A percentile compares a stretch with the other conserved stretches of the same genome.
These are phyloP conservation scores for Breynia disticha DNA, from an alignment of 441 rosid species.

Conservation along the genomic window DNA sequence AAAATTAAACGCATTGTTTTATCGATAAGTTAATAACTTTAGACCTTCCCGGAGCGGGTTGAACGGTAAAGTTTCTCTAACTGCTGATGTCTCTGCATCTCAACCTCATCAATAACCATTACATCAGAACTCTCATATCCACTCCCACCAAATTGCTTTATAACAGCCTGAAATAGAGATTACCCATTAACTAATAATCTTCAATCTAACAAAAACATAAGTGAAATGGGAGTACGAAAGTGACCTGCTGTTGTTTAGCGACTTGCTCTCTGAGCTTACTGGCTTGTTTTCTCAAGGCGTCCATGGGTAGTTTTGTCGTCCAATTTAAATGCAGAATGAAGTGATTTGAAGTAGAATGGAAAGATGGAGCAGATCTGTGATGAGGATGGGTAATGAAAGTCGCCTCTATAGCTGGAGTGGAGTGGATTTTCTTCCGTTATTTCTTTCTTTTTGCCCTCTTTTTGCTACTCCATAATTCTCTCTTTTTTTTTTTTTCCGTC, in stretches of 20 bases:
- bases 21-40: too few relatives aligned
- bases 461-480: too few relatives aligned
- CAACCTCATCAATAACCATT: slow-evolving; percentile 78
- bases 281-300: slow-evolving; percentile 84
- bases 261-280: slow-evolving; percentile 84
- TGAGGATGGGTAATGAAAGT: too few relatives aligned
- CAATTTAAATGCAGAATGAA: too few relatives aligned
- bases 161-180: slow-evolving; percentile 66
- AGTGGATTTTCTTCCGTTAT: too few relatives aligned
- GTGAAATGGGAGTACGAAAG: slow-evolving; percentile 2
- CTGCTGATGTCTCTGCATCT: slow-evolving; percentile 89
- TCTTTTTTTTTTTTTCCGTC: too few relatives aligned
- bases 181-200: background rate
- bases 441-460: too few relatives aligned
- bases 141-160: slow-evolving; percentile 71
- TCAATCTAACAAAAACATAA: background rate
- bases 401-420: too few relatives aligned
- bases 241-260: slow-evolving; percentile 80
- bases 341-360: too few relatives aligned
- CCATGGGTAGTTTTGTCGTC: slow-evolving; percentile 30
- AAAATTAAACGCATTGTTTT: too few relatives aligned
- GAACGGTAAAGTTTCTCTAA: slow-evolving; percentile 73
- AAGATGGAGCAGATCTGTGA: too few relatives aligned
- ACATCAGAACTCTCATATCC: slow-evolving; percentile 90
- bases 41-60: slow-evolving; percentile 81